Conservation (phyloP, 805 yeast species). For the Myxozyma sirexii region DNA sequence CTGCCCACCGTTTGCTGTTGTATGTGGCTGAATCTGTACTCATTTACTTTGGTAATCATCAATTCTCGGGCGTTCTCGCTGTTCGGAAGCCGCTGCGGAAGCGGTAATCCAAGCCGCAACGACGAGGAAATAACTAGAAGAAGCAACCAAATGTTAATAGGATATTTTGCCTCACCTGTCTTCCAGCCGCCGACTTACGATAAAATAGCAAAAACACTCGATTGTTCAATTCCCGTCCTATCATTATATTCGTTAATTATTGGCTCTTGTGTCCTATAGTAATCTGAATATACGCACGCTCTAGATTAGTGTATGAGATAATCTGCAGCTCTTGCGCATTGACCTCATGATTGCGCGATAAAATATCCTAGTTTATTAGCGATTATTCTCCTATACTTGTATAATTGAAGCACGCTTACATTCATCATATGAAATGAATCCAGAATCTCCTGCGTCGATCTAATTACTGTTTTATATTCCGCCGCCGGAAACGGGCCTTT, state of each 20-base stretch:
- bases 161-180: too few species aligned
- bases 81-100: slow-evolving; percentile 76
- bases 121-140: slow-evolving; percentile 68
- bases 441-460: slow-evolving; percentile 62
- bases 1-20: slow-evolving; percentile 44
- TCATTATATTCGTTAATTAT: not conserved
- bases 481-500: slow-evolving; percentile 69
- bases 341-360: slow-evolving; percentile 61
- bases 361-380: slow-evolving; percentile 50
- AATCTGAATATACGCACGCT: slow-evolving; percentile 10
- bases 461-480: slow-evolving; percentile 55
- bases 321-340: slow-evolving; percentile 58
- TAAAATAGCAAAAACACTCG: slow-evolving; percentile 75
- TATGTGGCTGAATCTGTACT: slow-evolving; percentile 49
- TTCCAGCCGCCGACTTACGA: slow-evolving; percentile 36
- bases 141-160: too few species aligned
- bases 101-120: slow-evolving; percentile 70
- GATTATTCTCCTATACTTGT: too few species aligned
- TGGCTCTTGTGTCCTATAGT: not conserved
- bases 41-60: slow-evolving; percentile 64
- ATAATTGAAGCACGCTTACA: too few species aligned
- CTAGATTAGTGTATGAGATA: slow-evolving; percentile 51
- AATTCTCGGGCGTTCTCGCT: slow-evolving; percentile 74
- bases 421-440: slow-evolving; percentile 77
- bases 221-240: slow-evolving; percentile 66